These are phyloP conservation scores for Phytophthora podocarpi DNA, from an alignment of 352 stramenopile genomes.

Conservation along the genomic window DNA sequence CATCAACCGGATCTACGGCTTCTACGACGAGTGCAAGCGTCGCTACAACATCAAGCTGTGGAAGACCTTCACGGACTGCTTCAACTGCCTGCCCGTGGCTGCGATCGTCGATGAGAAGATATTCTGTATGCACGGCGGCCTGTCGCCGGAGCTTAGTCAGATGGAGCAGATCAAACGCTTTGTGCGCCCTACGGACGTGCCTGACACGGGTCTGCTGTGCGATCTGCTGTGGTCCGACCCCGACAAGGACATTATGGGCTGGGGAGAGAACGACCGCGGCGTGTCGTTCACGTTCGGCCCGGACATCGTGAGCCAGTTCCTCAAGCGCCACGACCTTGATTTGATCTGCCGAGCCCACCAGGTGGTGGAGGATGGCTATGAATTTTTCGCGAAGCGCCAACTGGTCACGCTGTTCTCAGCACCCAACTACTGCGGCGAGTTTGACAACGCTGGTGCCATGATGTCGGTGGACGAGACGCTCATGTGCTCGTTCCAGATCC, in stretches of 20 bases:
- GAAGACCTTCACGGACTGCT: constrained; percentile 97
- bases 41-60: constrained; percentile 94
- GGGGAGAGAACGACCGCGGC: constrained; percentile 97
- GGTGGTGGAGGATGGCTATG: constrained; percentile 99
- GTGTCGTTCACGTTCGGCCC: constrained; percentile 99
- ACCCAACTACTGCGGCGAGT: constrained; percentile 99
- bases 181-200: constrained; percentile 82
- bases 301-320: constrained; percentile 98
- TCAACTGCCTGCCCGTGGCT: constrained; percentile 98
- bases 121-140: constrained; percentile 96
- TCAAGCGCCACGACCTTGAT: constrained; percentile 97
- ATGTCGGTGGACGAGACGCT: constrained; percentile 84
- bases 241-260: constrained; percentile 91
- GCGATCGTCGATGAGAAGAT: constrained; percentile 98
- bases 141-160: constrained; percentile 96
- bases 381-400: constrained; percentile 99
- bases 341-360: constrained; percentile 99
- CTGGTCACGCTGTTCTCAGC: constrained; percentile 99
- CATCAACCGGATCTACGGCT: constrained; percentile 99
- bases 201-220: constrained; percentile 87
- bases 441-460: constrained; percentile 98
- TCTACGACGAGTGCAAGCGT: constrained; percentile 99
- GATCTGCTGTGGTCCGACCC: constrained; percentile 91
- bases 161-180: constrained; percentile 97
- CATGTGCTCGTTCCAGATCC: constrained; percentile 86